These are phyloP conservation scores for Eucalyptus sideroxylon DNA, from an alignment of 345 rosid genomes.

Conservation along the genomic window DNA sequence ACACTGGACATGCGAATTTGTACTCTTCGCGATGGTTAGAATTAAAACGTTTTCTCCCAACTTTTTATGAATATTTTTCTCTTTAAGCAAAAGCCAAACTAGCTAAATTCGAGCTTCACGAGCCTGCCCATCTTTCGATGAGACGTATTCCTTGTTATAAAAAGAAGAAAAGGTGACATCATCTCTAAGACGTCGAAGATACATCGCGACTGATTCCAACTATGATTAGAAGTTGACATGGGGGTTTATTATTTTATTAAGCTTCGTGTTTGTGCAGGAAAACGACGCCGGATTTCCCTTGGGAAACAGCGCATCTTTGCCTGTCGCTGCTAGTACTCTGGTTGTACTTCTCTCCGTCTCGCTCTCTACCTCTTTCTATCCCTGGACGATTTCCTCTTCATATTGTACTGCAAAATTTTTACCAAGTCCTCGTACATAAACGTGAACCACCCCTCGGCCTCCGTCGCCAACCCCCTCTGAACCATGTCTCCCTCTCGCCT, in stretches of 20 bases:
- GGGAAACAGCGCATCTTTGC: not conserved
- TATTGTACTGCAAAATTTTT: not conserved
- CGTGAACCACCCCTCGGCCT: not conserved
- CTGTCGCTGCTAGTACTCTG: not conserved
- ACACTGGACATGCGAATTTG: not conserved
- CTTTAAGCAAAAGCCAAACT: not conserved
- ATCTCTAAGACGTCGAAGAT: not conserved
- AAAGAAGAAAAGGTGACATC: not conserved
- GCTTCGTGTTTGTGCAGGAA: not conserved
- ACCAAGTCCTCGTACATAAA: not conserved
- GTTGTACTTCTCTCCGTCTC: not conserved
- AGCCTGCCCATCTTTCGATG: not conserved
- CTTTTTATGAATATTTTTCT: not conserved
- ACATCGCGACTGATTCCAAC: not conserved
- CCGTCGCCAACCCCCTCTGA: not conserved
- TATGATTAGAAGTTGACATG: not conserved
- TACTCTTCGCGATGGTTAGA: not conserved
- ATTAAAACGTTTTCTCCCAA: not conserved
- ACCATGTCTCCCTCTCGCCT: slow-evolving; percentile 36
- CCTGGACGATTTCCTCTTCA: not conserved
- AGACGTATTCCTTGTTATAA: not conserved
- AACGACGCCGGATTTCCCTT: not conserved
- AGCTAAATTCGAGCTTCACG: not conserved
- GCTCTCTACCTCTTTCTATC: not conserved
- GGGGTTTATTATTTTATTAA: not conserved